Percentiles rank a stretch among this genome's conserved stretches.
phyloP scores from a whole-genome alignment of 495 filamentous ascomycete genomes.

The Aspergillus ellipticus region DNA sequence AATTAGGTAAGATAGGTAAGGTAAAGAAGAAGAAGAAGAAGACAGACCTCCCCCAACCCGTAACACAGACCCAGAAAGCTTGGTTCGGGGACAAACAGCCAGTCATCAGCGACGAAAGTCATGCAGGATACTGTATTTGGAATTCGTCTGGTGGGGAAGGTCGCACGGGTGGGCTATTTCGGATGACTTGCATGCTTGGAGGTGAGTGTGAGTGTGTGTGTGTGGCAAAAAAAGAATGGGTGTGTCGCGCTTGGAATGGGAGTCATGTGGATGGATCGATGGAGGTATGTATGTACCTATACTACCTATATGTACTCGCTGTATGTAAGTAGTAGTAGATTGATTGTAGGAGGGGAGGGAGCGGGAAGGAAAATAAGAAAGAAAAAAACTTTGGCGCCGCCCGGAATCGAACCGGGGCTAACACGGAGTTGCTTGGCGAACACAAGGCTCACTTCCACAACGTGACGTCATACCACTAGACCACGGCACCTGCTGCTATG shows the following conservation, averaged over 20 bases:
- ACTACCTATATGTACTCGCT: too few species aligned
- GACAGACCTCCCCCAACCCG: too few species aligned
- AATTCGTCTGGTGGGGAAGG: neutral
- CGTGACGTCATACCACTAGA: slow-evolving; percentile 33
- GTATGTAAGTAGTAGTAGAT: neutral
- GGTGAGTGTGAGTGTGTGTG: neutral
- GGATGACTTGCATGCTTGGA: slow-evolving; percentile 2
- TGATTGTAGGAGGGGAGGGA: neutral
- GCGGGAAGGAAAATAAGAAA: slow-evolving; percentile 4
- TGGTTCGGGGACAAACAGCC: slow-evolving; percentile 4
- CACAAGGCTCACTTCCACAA: too few species aligned
- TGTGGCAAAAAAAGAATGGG: too few species aligned
- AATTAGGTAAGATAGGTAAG: too few species aligned
- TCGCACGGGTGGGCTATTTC: slow-evolving; percentile 4
- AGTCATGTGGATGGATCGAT: too few species aligned
- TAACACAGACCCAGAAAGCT: slow-evolving; percentile 11
- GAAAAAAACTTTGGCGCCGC: slow-evolving; percentile 37
- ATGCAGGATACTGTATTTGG: neutral
- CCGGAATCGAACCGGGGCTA: slow-evolving; percentile 78
- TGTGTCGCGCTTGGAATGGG: too few species aligned
- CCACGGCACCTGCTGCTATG: slow-evolving; percentile 21
- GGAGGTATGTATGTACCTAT: too few species aligned
- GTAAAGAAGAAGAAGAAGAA: too few species aligned
- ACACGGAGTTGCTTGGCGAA: too few species aligned
- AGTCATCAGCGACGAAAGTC: neutral